Conservation (phyloP, 179 eudicot species). For the Patellifolia procumbens region DNA sequence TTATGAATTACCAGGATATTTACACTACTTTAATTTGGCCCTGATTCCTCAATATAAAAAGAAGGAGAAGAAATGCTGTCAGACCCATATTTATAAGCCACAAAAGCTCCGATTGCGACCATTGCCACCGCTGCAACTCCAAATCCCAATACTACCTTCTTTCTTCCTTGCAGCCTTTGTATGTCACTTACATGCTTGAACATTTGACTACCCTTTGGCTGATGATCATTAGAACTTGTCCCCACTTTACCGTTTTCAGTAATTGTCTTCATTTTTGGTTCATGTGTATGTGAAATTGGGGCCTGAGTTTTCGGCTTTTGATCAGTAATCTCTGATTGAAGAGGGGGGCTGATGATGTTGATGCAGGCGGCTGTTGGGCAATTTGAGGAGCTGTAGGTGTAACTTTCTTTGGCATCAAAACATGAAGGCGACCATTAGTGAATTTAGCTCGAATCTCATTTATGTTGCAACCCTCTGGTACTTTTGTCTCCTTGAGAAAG, state of each 20-base stretch:
- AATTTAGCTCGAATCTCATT: constrained; percentile 53
- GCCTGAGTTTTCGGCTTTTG: background rate
- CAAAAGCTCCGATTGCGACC: constrained; percentile 39
- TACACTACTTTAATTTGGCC: background rate
- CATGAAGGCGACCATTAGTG: constrained; percentile 34
- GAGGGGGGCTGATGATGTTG: background rate
- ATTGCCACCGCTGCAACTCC: constrained; percentile 32
- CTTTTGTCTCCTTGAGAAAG: constrained; percentile 47
- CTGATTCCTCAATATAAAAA: constrained; percentile 5
- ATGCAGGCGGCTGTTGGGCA: background rate
- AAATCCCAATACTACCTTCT: constrained; percentile 22
- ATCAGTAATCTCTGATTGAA: constrained; percentile 3
- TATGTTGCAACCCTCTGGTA: constrained; percentile 41
- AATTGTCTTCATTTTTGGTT: background rate
- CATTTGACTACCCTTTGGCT: constrained; percentile 6
- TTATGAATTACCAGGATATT: background rate
- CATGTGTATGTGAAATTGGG: background rate
- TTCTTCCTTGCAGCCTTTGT: constrained; percentile 14
- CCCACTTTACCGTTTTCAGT: background rate
- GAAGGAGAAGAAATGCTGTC: constrained; percentile 4
- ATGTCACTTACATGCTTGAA: constrained; percentile 17
- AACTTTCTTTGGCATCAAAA: constrained; percentile 29
- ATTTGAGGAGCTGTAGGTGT: constrained; percentile 1
- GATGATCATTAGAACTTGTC: background rate
- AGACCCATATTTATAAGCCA: constrained; percentile 29